Base-by-base conservation (phyloP, 768 basidiomycete genomes). In the Pluteus cervinus region DNA sequence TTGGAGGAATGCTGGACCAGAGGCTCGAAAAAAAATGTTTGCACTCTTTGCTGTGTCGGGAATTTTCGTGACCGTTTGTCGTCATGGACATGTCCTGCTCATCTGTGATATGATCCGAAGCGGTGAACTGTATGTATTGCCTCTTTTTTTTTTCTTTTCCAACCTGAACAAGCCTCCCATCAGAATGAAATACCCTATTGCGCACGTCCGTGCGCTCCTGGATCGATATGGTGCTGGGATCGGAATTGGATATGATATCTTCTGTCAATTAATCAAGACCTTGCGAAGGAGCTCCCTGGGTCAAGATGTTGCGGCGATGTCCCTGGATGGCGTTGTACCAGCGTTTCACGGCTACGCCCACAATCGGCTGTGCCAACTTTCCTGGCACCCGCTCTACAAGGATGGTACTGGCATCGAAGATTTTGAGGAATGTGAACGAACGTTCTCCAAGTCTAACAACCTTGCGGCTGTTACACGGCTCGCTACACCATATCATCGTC, bases 321-420 rank as follows among this genome's bases (percentile, higher is more conserved):
- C 30, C 3, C 39, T 44, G 10, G 12, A 37, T 4, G 37, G 39
- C 0, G 30, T 55, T 9, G 52, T 57, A 1, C 45, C 46, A 0
- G 22, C 41, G 5, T 55, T 59, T 37, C 53, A 56, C 29, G 53
- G 53, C 3, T 50, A 56, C 35, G 54, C 56, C 0, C 56, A 57
- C 33, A 57, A 55, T 25, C 37, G 52, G 2, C 15, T 34, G 3
- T 60, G 58, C 33, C 58, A 60, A 41, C 26, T 55, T 1, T 32
- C 23, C 2, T 47, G 34, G 37, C 54, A 48, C 37, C 45, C 56
- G 1, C 37, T 44, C 3, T 55, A 56, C 18, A 38, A 47, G 8
- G 45, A 55, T n/a, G 57, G 60, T 2, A 42, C 52, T 12, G 57
- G 59, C 1, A 40, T 56, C 1, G 55, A 58, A 25, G 57, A 61